Conservation (phyloP, 2,329 filamentous ascomycete species). For the Trichophyton rubrum region DNA sequence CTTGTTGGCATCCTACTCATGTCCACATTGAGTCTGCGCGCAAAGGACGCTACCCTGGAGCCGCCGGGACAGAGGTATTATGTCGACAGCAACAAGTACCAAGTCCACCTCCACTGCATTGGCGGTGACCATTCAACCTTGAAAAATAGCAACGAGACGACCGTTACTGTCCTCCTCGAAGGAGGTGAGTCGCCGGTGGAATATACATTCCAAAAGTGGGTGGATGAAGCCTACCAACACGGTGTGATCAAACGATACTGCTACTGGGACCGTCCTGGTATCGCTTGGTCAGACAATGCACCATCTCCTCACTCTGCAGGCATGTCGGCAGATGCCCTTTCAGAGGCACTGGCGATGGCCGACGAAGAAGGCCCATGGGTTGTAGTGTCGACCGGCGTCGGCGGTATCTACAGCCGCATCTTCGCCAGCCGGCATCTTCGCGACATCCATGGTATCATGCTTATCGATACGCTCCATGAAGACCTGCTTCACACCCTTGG, state of each 20-base stretch:
- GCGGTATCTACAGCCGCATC: slow-evolving; percentile 78
- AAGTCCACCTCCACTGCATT: slow-evolving; percentile 71
- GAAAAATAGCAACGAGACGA: slow-evolving; percentile 31
- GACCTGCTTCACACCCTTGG: slow-evolving; percentile 59
- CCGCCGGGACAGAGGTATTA: slow-evolving; percentile 63
- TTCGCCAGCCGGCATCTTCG: slow-evolving; percentile 73
- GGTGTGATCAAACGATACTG: slow-evolving; percentile 81
- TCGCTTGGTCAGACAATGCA: slow-evolving; percentile 80
- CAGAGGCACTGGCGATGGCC: slow-evolving; percentile 67
- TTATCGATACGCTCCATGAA: slow-evolving; percentile 84
- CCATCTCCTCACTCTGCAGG: slow-evolving; percentile 87
- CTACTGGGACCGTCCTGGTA: slow-evolving; percentile 85
- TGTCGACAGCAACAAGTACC: slow-evolving; percentile 75
- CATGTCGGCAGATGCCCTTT: slow-evolving; percentile 80
- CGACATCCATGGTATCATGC: slow-evolving; percentile 63
- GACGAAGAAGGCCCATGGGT: slow-evolving; percentile 85
- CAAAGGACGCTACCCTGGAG: slow-evolving; percentile 61
- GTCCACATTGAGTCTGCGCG: slow-evolving; percentile 63
- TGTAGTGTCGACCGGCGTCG: slow-evolving; percentile 72
- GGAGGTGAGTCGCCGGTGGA: slow-evolving; percentile 71
- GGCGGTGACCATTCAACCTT: slow-evolving; percentile 50
- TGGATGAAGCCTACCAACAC: slow-evolving; percentile 61
- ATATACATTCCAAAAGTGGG: slow-evolving; percentile 65
- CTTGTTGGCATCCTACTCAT: slow-evolving; percentile 63
- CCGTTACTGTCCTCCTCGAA: slow-evolving; percentile 73